phyloP scores from a whole-genome alignment of 371 early-diverging fungal species.

The Haplosporangium sp. region DNA sequence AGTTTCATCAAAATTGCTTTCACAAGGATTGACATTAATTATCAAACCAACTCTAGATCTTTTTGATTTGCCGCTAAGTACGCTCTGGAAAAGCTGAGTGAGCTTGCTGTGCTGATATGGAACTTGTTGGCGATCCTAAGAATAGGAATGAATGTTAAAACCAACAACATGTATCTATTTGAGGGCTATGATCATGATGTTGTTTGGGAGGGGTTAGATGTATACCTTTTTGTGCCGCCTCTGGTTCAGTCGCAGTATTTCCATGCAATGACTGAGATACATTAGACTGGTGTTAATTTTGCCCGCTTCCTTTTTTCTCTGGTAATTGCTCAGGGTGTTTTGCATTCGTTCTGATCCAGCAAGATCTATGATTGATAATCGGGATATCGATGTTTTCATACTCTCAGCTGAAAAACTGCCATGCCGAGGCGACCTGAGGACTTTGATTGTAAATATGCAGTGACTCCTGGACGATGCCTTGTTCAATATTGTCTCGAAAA shows the following conservation, averaged over 20 bases:
- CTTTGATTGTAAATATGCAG: slow-evolving; percentile 76
- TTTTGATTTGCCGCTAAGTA: slow-evolving; percentile 62
- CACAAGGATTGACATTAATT: slow-evolving; percentile 77
- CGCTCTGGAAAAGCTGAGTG: slow-evolving; percentile 77
- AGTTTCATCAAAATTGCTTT: slow-evolving; percentile 72
- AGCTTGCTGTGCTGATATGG: slow-evolving; percentile 80
- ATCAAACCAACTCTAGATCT: slow-evolving; percentile 78
- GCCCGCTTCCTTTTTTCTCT: slow-evolving; percentile 91
- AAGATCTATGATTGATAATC: slow-evolving; percentile 92
- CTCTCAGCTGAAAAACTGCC: slow-evolving; percentile 64
- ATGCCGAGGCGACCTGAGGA: slow-evolving; percentile 70
- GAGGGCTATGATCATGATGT: background rate
- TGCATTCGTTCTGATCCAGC: slow-evolving; percentile 95
- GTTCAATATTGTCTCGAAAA: slow-evolving; percentile 74
- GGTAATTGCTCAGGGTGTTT: slow-evolving; percentile 85
- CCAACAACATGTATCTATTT: background rate
- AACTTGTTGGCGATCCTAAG: slow-evolving; percentile 64
- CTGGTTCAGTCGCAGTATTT: slow-evolving; percentile 72
- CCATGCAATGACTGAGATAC: slow-evolving; percentile 93
- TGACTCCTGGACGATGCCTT: slow-evolving; percentile 76
- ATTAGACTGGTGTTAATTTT: slow-evolving; percentile 95
- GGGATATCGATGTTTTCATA: slow-evolving; percentile 63
- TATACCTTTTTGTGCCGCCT: slow-evolving; percentile 46
- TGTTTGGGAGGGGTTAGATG: background rate
- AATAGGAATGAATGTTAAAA: no score